A percentile compares a stretch with the other conserved stretches of the same genome.
These are phyloP conservation scores for Sphaerobolus stellatus DNA, from an alignment of 1,284 basidiomycete genomes.

Conservation along the genomic window DNA sequence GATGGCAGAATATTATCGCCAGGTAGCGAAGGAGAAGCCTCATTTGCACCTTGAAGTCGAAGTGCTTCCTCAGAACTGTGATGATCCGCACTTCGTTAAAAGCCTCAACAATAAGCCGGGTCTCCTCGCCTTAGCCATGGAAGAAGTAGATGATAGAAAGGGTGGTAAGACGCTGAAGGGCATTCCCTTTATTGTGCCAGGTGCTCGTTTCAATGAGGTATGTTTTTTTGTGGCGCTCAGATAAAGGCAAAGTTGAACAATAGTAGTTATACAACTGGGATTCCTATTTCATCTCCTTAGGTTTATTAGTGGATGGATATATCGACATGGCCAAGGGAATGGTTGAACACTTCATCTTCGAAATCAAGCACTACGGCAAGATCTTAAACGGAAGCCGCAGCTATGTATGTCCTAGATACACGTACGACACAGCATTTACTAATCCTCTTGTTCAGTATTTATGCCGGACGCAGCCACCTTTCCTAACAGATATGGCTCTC, in stretches of 20 bases:
- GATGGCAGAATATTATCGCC: slow-evolving; percentile 92
- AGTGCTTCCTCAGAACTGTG: slow-evolving; percentile 80
- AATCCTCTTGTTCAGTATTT: slow-evolving; percentile 73
- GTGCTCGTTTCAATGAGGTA: slow-evolving; percentile 97
- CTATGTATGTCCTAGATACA: slow-evolving; percentile 22
- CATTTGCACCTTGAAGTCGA: slow-evolving; percentile 91
- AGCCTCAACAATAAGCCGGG: slow-evolving; percentile 93
- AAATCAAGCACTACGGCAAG: slow-evolving; percentile 97
- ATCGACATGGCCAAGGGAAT: slow-evolving; percentile 94
- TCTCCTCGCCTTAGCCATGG: slow-evolving; percentile 94
- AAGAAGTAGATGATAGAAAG: slow-evolving; percentile 79
- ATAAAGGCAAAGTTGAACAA: slow-evolving; percentile 1
- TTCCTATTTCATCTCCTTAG: slow-evolving; percentile 92
- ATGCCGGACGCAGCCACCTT: slow-evolving; percentile 94
- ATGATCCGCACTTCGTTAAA: slow-evolving; percentile 88
- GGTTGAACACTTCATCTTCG: slow-evolving; percentile 98
- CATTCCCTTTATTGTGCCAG: slow-evolving; percentile 95
- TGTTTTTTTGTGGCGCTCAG: slow-evolving; percentile 22
- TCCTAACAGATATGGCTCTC: slow-evolving; percentile 97
- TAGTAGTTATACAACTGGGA: slow-evolving; percentile 86
- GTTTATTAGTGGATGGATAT: slow-evolving; percentile 92
- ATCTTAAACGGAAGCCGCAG: slow-evolving; percentile 40
- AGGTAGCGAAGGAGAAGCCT: slow-evolving; percentile 79
- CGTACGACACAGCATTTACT: background rate
- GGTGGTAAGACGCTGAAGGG: slow-evolving; percentile 84